Conservation (phyloP, 2,329 filamentous ascomycete species). For the Podosphaera fusca region DNA sequence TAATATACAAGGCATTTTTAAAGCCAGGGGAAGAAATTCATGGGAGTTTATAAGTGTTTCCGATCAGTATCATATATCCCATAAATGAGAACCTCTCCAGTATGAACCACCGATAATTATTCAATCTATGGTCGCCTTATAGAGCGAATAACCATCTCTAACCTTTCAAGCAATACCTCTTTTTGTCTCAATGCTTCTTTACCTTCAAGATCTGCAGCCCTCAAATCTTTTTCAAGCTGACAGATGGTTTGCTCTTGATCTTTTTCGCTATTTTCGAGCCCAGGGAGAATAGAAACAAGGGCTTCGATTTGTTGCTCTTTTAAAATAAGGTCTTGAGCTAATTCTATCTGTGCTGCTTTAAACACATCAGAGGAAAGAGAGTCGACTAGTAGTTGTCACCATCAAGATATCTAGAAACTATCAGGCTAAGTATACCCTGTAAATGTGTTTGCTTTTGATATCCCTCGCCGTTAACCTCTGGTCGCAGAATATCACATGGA, state of each 20-base stretch:
- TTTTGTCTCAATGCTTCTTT: constrained; percentile 40
- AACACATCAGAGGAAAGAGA: constrained; percentile 41
- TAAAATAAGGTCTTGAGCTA: constrained; percentile 52
- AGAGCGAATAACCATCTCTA: constrained; percentile 37
- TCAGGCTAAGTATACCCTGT: neutral
- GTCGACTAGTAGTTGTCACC: constrained; percentile 24
- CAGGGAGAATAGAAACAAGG: constrained; percentile 51
- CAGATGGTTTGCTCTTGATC: constrained; percentile 48
- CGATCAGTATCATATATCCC: too few relatives aligned
- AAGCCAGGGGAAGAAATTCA: too few relatives aligned
- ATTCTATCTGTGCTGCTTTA: constrained; percentile 42
- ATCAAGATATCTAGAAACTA: neutral
- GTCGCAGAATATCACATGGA: constrained; percentile 33
- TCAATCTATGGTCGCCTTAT: constrained; percentile 30
- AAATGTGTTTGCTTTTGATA: constrained; percentile 8
- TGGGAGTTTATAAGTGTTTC: too few relatives aligned
- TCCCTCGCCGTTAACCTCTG: constrained; percentile 22
- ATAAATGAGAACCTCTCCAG: too few relatives aligned
- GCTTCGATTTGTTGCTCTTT: constrained; percentile 70
- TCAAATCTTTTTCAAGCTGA: constrained; percentile 41
- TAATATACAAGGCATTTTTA: too few relatives aligned
- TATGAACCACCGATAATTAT: neutral
- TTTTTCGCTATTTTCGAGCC: constrained; percentile 53
- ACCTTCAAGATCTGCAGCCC: constrained; percentile 36
- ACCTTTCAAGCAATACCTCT: constrained; percentile 32